Conservation (phyloP, 371 early-diverging fungal genomes). For the Mortierella sp. region DNA sequence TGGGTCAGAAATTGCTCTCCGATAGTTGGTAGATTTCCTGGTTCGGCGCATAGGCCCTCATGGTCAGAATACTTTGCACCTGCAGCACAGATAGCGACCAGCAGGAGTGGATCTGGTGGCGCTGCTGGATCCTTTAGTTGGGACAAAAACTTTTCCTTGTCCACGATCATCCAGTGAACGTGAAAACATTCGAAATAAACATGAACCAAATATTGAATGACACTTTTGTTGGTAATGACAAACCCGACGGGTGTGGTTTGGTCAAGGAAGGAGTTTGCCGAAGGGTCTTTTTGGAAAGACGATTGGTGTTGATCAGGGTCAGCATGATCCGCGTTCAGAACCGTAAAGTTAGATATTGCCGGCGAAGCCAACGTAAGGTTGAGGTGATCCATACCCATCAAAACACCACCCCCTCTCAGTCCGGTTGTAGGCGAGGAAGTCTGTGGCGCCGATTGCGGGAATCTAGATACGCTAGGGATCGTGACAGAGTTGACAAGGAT, state of each 20-base stretch:
- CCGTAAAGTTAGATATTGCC: slow-evolving; percentile 16
- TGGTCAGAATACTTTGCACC: slow-evolving; percentile 70
- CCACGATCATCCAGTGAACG: slow-evolving; percentile 68
- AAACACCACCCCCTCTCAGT: slow-evolving; percentile 8
- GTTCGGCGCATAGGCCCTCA: slow-evolving; percentile 62
- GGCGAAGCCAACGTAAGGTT: slow-evolving; percentile 23
- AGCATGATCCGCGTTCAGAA: slow-evolving; percentile 22
- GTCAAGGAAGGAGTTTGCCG: slow-evolving; percentile 58
- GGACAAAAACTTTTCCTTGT: slow-evolving; percentile 65
- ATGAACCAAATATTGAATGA: slow-evolving; percentile 63
- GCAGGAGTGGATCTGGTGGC: slow-evolving; percentile 63
- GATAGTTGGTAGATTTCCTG: slow-evolving; percentile 61
- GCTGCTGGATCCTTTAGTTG: slow-evolving; percentile 57
- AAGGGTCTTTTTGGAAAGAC: slow-evolving; percentile 65
- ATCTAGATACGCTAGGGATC: slow-evolving; percentile 28
- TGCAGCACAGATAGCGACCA: slow-evolving; percentile 72
- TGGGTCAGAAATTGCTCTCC: slow-evolving; percentile 71
- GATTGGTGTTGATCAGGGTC: slow-evolving; percentile 46
- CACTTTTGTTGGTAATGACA: slow-evolving; percentile 55
- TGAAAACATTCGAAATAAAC: slow-evolving; percentile 69
- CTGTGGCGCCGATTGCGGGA: slow-evolving; percentile 9
- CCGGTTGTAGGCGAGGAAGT: slow-evolving; percentile 5
- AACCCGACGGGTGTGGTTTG: slow-evolving; percentile 37
- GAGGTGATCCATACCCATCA: slow-evolving; percentile 40
- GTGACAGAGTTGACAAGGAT: slow-evolving; percentile 48